phyloP scores from a whole-genome alignment of 2,329 filamentous ascomycete genomes.

The Fusarium sp. region DNA sequence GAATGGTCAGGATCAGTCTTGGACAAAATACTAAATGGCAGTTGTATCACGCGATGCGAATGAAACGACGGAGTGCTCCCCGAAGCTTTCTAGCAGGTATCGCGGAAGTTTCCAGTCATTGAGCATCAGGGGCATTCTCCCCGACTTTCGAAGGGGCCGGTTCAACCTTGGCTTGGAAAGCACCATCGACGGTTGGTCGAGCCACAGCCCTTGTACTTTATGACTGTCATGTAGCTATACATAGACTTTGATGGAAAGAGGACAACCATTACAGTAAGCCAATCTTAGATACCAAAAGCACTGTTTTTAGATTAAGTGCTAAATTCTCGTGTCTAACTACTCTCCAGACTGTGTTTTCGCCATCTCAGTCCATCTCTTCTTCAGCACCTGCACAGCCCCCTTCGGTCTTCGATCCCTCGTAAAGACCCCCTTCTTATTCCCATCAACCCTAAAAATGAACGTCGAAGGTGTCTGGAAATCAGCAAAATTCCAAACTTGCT shows the following conservation, averaged over 20 bases:
- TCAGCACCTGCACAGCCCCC: slow-evolving; percentile 14
- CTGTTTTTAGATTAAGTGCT: neutral
- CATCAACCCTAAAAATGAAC: slow-evolving; percentile 31
- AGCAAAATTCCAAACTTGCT: slow-evolving; percentile 37
- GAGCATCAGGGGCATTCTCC: neutral
- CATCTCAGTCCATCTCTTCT: slow-evolving; percentile 10
- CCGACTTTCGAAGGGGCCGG: neutral
- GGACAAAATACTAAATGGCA: fast-evolving
- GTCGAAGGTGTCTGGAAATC: slow-evolving; percentile 26
- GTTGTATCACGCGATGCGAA: neutral
- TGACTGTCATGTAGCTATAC: no score
- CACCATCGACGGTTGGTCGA: fast-evolving
- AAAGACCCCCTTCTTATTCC: slow-evolving; percentile 36
- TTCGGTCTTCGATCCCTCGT: slow-evolving; percentile 26
- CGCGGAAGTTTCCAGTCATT: fast-evolving
- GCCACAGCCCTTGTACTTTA: no score
- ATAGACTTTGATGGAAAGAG: no score
- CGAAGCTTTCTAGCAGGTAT: neutral
- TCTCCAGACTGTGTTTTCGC: neutral
- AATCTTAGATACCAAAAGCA: no score
- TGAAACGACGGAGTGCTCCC: neutral
- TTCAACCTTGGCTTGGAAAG: fast-evolving
- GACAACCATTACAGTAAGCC: no score
- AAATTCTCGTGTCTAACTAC: neutral
- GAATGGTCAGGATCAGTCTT: neutral